Percentiles rank a stretch among this genome's conserved stretches.
Conservation (phyloP, 2,329 filamentous ascomycete species). For the Aspergillus spinulosporus region DNA sequence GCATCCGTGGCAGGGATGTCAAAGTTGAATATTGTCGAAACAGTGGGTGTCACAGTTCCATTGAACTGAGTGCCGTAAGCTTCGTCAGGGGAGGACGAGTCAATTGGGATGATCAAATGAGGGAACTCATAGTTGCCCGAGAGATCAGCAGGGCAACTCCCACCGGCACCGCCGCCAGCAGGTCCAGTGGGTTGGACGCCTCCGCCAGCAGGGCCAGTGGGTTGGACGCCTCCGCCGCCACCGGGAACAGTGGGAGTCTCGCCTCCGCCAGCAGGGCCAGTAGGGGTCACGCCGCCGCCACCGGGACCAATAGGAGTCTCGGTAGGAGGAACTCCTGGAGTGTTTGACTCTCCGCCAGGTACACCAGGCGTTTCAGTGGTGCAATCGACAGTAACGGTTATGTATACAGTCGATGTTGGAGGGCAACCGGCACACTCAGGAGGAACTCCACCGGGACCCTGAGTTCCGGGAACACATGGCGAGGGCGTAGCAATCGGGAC, state of each 20-base stretch:
- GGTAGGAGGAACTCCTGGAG: background rate
- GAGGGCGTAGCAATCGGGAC: background rate
- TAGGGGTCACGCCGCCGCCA: background rate
- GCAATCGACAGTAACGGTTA: background rate
- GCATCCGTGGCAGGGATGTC: conserved; percentile 57
- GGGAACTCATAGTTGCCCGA: conserved; percentile 56
- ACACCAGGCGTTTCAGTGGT: background rate
- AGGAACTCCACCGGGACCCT: background rate
- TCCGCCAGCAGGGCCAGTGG: background rate
- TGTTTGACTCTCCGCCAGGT: background rate
- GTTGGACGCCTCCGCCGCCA: background rate
- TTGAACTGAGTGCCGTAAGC: conserved; percentile 57
- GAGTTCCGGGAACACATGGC: background rate
- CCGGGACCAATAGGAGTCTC: background rate
- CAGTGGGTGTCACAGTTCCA: conserved; percentile 54
- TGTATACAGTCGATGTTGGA: background rate
- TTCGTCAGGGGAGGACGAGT: conserved; percentile 54
- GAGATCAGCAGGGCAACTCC: conserved; percentile 49
- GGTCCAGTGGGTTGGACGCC: background rate
- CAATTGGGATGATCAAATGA: conserved; percentile 63
- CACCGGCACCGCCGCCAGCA: conserved; percentile 9
- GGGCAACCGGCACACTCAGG: background rate
- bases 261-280: background rate
- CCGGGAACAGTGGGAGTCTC: background rate
- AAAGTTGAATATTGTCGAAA: conserved; percentile 68